Base-by-base conservation (phyloP, 129 eudicot species). In the Artemisia annua region DNA sequence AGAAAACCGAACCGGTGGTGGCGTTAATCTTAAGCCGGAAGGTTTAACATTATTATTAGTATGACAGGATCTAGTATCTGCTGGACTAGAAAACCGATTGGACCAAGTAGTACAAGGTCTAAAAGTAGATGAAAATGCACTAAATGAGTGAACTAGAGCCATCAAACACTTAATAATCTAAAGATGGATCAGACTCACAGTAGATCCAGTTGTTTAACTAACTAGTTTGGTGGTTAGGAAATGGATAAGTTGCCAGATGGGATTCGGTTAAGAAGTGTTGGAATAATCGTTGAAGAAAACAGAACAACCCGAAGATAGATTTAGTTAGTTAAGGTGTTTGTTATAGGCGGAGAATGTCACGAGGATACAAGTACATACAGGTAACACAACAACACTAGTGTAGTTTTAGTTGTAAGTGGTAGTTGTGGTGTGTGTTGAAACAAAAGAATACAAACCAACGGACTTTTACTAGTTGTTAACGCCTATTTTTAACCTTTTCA, bases 91-190 rank as follows among this genome's bases (percentile, higher is more conserved):
- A 13, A 55, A 70, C 16, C 82, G 77, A 64, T 64, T 78, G 44
- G 82, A 71, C 72, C 71, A 62, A 19, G 76, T 62, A 19, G 76
- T 62, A 78, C 76, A 70, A 5, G 72, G 72, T 63, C 72, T 71
- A 43, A 63, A 52, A 55, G 24, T 70, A 5, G 60, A 71, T 11
- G 77, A 55, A 71, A 63, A 14, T 8, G 53, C 32, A 58, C 63
- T 51, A 52, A 78, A 78, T 56, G 52, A 71, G 61, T 70, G 66
- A 71, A 78, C 52, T 63, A 78, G 51, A 78, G 82, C 82, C 82
- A 78, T 78, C 63, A 73, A 71, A 3, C 5, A 30, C 35, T 30
- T 28, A 28, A 24, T 24, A 28, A 28, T 28, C 28, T 1, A 28
- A 2, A 0, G 6, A 30, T 30, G 6, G 5, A 30, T 30, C 5